These are phyloP conservation scores for Fragaria vesca DNA, from an alignment of 306 rosid species.

Conservation along the genomic window DNA sequence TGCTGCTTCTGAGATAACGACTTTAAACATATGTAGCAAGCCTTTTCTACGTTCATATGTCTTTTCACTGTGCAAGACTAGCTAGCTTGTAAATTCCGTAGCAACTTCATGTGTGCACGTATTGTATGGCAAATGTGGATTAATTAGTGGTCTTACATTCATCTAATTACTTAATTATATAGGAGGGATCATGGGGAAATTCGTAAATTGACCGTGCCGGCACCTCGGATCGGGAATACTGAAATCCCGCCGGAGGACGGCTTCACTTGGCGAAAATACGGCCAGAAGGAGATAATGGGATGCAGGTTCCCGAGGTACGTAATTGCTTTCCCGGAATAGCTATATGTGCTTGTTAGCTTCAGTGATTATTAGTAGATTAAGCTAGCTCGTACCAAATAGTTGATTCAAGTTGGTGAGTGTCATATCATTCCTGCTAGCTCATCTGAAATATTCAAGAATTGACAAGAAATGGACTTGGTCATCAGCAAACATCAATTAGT, in stretches of 20 bases:
- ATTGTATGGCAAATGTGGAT: not conserved
- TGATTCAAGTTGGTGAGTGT: not conserved
- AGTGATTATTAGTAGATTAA: not conserved
- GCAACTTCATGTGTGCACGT: not conserved
- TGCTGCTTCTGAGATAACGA: constrained; percentile 25
- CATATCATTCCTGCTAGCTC: not conserved
- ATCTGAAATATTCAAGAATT: not conserved
- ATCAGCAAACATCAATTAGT: not conserved
- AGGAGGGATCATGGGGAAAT: constrained; percentile 47
- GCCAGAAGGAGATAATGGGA: constrained; percentile 80
- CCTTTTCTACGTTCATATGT: not conserved
- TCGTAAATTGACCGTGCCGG: constrained; percentile 39
- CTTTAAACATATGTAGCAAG: not conserved
- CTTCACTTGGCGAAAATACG: constrained; percentile 78
- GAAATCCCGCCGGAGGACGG: constrained; percentile 76
- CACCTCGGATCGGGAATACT: constrained; percentile 60
- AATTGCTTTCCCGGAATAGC: not conserved
- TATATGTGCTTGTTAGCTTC: not conserved
- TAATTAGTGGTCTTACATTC: not conserved
- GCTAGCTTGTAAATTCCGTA: not conserved
- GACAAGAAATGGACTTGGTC: constrained; percentile 20
- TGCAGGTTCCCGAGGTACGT: constrained; percentile 58
- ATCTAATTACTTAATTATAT: not conserved
- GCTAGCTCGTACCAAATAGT: not conserved
- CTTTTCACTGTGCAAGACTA: not conserved